phyloP scores from a whole-genome alignment of 2,329 filamentous ascomycete species.

The Cercospora sp. region DNA sequence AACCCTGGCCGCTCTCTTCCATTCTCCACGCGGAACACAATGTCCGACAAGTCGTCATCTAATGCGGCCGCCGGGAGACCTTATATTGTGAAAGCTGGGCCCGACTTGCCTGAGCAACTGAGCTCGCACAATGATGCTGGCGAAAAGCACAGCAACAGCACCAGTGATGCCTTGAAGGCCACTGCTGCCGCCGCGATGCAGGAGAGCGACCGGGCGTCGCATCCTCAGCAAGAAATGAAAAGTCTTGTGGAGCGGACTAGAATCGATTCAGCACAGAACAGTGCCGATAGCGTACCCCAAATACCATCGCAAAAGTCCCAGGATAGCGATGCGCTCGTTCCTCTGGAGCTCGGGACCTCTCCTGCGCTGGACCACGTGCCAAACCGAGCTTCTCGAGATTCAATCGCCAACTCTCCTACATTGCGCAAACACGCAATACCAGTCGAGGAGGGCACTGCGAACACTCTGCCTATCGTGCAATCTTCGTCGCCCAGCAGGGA shows the following conservation, averaged over 20 bases:
- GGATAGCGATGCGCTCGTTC: slow-evolving; percentile 3
- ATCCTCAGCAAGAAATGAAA: slow-evolving; percentile 10
- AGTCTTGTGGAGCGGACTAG: slow-evolving; percentile 18
- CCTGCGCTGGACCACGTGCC: not conserved
- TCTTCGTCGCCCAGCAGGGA: slow-evolving; percentile 26
- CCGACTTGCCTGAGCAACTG: not conserved
- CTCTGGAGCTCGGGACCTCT: slow-evolving; percentile 12
- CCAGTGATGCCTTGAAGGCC: slow-evolving; percentile 16
- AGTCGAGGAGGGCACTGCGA: slow-evolving; percentile 21
- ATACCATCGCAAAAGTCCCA: slow-evolving; percentile 13
- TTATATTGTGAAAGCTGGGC: slow-evolving; percentile 9
- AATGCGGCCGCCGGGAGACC: slow-evolving; percentile 1
- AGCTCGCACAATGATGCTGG: not conserved
- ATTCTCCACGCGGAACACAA: not conserved
- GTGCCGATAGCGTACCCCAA: slow-evolving; percentile 21
- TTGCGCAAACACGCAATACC: slow-evolving; percentile 27
- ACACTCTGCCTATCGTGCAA: slow-evolving; percentile 33
- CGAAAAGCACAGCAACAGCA: not conserved
- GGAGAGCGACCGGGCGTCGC: slow-evolving; percentile 14
- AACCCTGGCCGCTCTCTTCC: not conserved
- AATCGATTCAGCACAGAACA: slow-evolving; percentile 28
- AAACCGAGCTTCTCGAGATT: slow-evolving; percentile 17
- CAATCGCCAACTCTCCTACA: slow-evolving; percentile 29
- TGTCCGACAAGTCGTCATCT: slow-evolving; percentile 4
- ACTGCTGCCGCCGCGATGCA: slow-evolving; percentile 25